A percentile compares a stretch with the other conserved stretches of the same genome.
These are phyloP conservation scores for Sicyos edulis DNA, from an alignment of 306 rosid species.

Conservation along the genomic window DNA sequence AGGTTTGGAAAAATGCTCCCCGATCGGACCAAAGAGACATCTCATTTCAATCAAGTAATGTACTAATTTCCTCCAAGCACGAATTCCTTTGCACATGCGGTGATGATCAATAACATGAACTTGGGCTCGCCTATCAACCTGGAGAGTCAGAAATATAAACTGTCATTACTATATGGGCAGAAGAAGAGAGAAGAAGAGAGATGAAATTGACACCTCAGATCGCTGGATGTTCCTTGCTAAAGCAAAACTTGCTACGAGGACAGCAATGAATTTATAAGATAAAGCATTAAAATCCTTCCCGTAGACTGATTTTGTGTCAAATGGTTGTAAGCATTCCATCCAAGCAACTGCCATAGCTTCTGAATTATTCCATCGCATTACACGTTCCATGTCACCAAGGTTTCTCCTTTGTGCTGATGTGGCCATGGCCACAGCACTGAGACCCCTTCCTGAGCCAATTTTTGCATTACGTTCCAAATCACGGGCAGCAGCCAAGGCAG, in stretches of 20 bases:
- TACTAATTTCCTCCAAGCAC: slow-evolving; percentile 87
- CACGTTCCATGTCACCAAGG: slow-evolving; percentile 81
- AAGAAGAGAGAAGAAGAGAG: background rate
- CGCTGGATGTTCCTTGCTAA: slow-evolving; percentile 91
- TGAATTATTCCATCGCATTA: slow-evolving; percentile 72
- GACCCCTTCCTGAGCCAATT: slow-evolving; percentile 98
- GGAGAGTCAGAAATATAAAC: slow-evolving; percentile 29
- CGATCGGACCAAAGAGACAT: slow-evolving; percentile 78
- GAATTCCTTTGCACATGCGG: slow-evolving; percentile 57
- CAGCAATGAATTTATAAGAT: slow-evolving; percentile 85
- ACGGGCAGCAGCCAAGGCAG: slow-evolving; percentile 94
- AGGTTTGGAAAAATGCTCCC: slow-evolving; percentile 60
- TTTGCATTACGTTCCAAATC: slow-evolving; percentile 73
- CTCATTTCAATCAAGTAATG: slow-evolving; percentile 78
- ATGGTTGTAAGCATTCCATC: slow-evolving; percentile 96
- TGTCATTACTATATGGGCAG: background rate
- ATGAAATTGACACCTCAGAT: slow-evolving; percentile 59
- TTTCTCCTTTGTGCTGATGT: slow-evolving; percentile 89
- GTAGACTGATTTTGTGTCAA: slow-evolving; percentile 85
- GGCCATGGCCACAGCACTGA: slow-evolving; percentile 99
- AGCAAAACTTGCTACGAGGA: slow-evolving; percentile 95
- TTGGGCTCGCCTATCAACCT: slow-evolving; percentile 88
- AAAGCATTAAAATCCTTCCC: slow-evolving; percentile 91
- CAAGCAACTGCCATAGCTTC: slow-evolving; percentile 99
- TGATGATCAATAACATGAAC: slow-evolving; percentile 55